Base-by-base conservation (phyloP, 805 yeast species). In the Ogataea degrootiae region DNA sequence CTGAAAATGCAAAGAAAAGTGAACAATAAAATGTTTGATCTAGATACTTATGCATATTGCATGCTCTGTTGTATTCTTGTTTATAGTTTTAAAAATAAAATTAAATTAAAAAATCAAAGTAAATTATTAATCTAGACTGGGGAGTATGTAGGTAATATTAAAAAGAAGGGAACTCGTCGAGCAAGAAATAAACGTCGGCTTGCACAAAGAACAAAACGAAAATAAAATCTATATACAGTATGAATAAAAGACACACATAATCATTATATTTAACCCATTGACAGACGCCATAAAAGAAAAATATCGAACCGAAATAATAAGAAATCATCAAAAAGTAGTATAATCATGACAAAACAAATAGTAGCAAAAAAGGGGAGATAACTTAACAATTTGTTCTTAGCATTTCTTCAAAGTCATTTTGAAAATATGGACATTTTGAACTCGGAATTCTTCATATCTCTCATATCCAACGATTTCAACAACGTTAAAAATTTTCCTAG, bases 351-450 rank as follows among this genome's bases (percentile, higher is more conserved):
- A 9, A 26, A 26, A 26, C 4, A 26, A 2, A 9, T 26, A 8
- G 21, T 37, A 19, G 14, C 5, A 14, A 21, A 22, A 21, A 14
- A 37, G 11, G 6, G 5, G 31, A 6, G 21, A 34, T 23, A 22
- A 41, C 2, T 22, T 35, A 29, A 19, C 6, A 4, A 19, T 5
- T 5, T 26, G 9, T 9, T 7, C 7, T 14, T 37, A 37, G 21
- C n/a, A 6, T 26, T 34, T 46, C 40, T 46, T 54, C 56, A 50
- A 50, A 58, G 60, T 55, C 52, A 75, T 57, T 43, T 71, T 68
- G 49, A 71, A 73, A 46, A 76, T 53, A 52, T 68, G 68, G 19
- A 74, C 76, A 37, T 69, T 63, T 46, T 71, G 72, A 19, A 65
- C 65, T 46, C 64, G 52, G 49, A 67, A 76, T n/a, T 47, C 34